Conservation (phyloP, 805 yeast species). For the Myxozyma udenii region DNA sequence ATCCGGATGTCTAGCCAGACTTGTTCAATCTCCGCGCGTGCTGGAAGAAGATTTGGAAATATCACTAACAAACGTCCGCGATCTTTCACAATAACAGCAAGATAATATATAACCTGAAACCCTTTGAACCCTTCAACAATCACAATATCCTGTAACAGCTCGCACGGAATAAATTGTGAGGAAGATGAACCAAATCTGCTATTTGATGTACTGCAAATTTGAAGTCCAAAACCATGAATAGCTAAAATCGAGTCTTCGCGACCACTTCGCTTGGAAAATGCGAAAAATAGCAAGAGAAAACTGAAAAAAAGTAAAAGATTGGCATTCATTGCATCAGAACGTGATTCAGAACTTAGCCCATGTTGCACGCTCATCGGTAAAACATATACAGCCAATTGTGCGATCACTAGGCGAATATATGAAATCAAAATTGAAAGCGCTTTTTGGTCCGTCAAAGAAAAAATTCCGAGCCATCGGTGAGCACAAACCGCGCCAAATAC, state of each 20-base stretch:
- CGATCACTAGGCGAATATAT: no score
- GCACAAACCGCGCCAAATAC: background rate
- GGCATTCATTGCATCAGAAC: background rate
- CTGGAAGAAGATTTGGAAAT: slow-evolving; percentile 26
- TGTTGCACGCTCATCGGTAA: background rate
- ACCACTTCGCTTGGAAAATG: slow-evolving; percentile 7
- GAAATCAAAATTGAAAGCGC: no score
- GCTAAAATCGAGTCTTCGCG: slow-evolving; percentile 33
- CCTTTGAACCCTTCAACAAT: slow-evolving; percentile 53
- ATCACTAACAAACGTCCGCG: slow-evolving; percentile 25
- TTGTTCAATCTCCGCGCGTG: slow-evolving; percentile 16
- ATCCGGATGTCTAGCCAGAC: slow-evolving; percentile 24
- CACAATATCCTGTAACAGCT: slow-evolving; percentile 48
- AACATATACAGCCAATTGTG: no score
- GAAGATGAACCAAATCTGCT: slow-evolving; percentile 21
- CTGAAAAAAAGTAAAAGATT: slow-evolving; percentile 1
- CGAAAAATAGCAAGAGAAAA: background rate
- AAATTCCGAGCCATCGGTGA: background rate
- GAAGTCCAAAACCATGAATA: slow-evolving; percentile 35
- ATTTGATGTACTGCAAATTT: slow-evolving; percentile 41
- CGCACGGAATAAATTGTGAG: slow-evolving; percentile 43
- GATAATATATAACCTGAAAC: slow-evolving; percentile 49
- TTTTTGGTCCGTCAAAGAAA: background rate
- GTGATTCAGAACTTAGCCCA: background rate
- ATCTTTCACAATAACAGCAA: slow-evolving; percentile 45